Percentiles rank a stretch among this genome's conserved stretches.
These are phyloP conservation scores for Stephanodiscus triporus DNA, from an alignment of 108 stramenopile species.

Conservation along the genomic window DNA sequence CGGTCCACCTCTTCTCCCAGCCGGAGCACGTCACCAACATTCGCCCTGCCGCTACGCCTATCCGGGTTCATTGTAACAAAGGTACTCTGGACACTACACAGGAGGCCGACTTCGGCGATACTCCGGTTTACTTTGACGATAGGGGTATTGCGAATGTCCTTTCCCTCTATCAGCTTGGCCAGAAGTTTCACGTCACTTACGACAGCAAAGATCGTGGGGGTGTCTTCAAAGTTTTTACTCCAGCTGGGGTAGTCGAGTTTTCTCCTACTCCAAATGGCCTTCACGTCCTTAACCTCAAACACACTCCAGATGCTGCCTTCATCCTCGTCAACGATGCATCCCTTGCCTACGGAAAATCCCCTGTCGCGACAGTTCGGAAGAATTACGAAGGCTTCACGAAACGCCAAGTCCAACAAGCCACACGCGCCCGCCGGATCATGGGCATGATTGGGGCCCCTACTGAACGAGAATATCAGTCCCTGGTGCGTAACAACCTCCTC, in stretches of 20 bases:
- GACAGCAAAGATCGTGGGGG: too few relatives aligned
- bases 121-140: too few relatives aligned
- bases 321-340: not conserved
- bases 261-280: not conserved
- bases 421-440: not conserved
- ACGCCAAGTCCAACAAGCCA: conserved; percentile 5
- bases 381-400: conserved; percentile 1
- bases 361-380: not conserved
- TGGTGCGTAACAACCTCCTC: not conserved
- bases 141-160: too few relatives aligned
- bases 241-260: not conserved
- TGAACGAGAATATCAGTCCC: not conserved
- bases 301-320: not conserved
- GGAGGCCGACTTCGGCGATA: too few relatives aligned
- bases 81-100: too few relatives aligned
- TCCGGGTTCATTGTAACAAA: too few relatives aligned
- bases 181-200: too few relatives aligned
- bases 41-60: too few relatives aligned
- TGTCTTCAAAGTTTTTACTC: too few relatives aligned
- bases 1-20: too few relatives aligned
- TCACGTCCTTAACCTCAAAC: not conserved
- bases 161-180: too few relatives aligned
- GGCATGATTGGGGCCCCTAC: conserved; percentile 12
- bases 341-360: not conserved
- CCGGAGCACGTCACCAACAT: too few relatives aligned